These are phyloP conservation scores for Tardiomyces blankii DNA, from an alignment of 1,139 yeast genomes.

Conservation along the genomic window DNA sequence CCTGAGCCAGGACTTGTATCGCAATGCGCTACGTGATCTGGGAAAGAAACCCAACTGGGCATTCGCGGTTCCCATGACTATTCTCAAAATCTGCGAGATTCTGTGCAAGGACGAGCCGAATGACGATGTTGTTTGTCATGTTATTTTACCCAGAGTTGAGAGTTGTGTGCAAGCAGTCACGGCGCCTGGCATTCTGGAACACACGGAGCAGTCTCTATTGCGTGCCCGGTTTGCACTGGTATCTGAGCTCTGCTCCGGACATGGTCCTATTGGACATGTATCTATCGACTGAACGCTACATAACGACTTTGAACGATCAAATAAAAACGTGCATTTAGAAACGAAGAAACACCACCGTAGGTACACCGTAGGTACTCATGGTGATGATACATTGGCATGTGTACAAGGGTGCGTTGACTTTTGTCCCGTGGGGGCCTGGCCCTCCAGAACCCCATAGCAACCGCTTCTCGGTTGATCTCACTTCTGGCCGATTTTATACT, in stretches of 20 bases:
- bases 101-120: background rate
- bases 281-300: too few relatives aligned
- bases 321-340: too few relatives aligned
- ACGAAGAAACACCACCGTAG: too few relatives aligned
- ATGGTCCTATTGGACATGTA: background rate
- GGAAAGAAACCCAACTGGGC: background rate
- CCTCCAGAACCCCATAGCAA: too few relatives aligned
- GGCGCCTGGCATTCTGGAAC: background rate
- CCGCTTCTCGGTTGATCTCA: too few relatives aligned
- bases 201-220: background rate
- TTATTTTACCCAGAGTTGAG: background rate
- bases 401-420: too few relatives aligned
- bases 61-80: background rate
- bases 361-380: too few relatives aligned
- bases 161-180: background rate
- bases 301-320: too few relatives aligned
- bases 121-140: background rate
- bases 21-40: background rate
- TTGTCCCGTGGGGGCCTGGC: too few relatives aligned
- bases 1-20: background rate
- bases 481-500: too few relatives aligned
- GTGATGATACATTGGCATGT: too few relatives aligned
- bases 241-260: background rate
- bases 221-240: background rate
- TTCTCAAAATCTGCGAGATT: background rate